These are phyloP conservation scores for Euphorbia tirucalli DNA, from an alignment of 345 rosid species.

Conservation along the genomic window DNA sequence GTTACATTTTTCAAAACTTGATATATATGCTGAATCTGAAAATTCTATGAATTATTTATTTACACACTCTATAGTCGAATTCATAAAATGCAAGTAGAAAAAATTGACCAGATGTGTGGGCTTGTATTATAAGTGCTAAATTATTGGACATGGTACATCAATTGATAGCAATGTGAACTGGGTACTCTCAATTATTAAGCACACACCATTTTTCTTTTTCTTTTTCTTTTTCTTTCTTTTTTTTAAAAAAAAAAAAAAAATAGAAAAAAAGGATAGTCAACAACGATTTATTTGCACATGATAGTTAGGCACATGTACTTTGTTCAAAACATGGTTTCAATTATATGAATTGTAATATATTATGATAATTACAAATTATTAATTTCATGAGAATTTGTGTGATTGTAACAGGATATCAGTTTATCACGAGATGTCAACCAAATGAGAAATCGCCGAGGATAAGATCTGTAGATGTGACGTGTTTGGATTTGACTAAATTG, in stretches of 20 bases:
- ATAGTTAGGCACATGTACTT: slow-evolving; percentile 23
- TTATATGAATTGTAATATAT: background rate
- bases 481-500: slow-evolving; percentile 36
- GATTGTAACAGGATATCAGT: slow-evolving; percentile 46
- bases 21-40: too few species aligned
- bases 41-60: too few species aligned
- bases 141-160: background rate
- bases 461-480: slow-evolving; percentile 50
- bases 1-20: too few species aligned
- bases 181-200: background rate
- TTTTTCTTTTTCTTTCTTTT: too few species aligned
- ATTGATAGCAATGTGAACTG: background rate
- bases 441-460: slow-evolving; percentile 62
- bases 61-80: too few species aligned
- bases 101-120: too few species aligned
- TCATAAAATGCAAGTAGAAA: too few species aligned
- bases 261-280: slow-evolving; percentile 24
- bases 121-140: background rate
- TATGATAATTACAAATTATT: background rate
- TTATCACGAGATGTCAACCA: slow-evolving; percentile 47
- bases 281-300: slow-evolving; percentile 10
- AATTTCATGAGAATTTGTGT: background rate
- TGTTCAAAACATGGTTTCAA: background rate
- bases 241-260: too few species aligned
- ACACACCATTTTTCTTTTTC: background rate